phyloP scores from a whole-genome alignment of 108 stramenopile species.

The Cafeteria roenbergensis region DNA sequence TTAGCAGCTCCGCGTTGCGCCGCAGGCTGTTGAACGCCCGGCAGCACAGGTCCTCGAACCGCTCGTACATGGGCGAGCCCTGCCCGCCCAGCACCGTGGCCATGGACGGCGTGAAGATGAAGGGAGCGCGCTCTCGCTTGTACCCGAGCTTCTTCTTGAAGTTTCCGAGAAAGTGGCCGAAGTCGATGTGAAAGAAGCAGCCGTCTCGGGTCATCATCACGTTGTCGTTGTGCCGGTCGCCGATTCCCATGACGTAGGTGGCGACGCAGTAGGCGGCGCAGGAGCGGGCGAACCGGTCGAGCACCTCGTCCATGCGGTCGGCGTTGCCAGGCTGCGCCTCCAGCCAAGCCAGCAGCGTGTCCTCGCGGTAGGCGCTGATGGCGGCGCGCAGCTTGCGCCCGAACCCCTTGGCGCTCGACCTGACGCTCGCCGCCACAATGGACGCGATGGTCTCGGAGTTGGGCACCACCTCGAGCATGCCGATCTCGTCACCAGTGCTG shows the following conservation, averaged over 20 bases:
- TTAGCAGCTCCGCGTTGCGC: slow-evolving; percentile 24
- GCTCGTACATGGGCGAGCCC: slow-evolving; percentile 6
- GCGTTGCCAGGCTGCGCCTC: too few species aligned
- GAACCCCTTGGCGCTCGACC: not conserved
- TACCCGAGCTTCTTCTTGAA: slow-evolving; percentile 42
- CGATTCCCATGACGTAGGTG: slow-evolving; percentile 50
- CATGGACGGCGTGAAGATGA: slow-evolving; percentile 38
- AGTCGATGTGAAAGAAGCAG: slow-evolving; percentile 52
- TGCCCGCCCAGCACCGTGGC: slow-evolving; percentile 24
- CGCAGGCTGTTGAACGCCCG: slow-evolving; percentile 32
- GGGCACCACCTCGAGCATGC: slow-evolving; percentile 45
- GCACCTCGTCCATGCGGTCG: too few species aligned
- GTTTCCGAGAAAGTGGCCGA: slow-evolving; percentile 44
- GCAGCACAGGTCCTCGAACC: slow-evolving; percentile 29
- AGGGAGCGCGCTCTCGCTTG: slow-evolving; percentile 38
- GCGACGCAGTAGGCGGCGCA: slow-evolving; percentile 53
- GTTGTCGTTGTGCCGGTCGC: slow-evolving; percentile 53
- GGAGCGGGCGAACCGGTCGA: slow-evolving; percentile 12
- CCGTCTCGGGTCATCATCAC: slow-evolving; percentile 46
- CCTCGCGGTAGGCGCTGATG: not conserved
- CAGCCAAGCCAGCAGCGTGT: not conserved
- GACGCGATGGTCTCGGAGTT: slow-evolving; percentile 33
- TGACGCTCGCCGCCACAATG: slow-evolving; percentile 8
- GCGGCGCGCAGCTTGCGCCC: not conserved
- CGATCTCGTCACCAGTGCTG: slow-evolving; percentile 35